These are phyloP conservation scores for Pyrenophora tritici-repentis DNA, from an alignment of 2,329 filamentous ascomycete genomes.

Conservation along the genomic window DNA sequence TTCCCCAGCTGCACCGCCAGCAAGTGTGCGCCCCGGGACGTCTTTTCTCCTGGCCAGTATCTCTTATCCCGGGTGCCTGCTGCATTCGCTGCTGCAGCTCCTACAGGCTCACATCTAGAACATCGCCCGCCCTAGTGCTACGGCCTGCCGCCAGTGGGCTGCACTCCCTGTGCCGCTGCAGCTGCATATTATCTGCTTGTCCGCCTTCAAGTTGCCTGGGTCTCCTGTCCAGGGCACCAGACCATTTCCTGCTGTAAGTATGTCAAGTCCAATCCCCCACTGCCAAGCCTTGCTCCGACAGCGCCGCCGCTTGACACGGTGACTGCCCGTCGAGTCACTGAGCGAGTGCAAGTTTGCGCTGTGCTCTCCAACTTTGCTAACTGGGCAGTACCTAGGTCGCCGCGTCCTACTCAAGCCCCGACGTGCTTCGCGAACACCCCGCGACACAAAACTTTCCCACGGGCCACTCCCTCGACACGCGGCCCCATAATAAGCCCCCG, in stretches of 20 bases:
- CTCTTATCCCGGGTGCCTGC: conserved; percentile 23
- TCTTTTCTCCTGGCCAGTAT: conserved; percentile 30
- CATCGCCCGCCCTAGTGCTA: conserved; percentile 26
- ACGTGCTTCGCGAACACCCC: conserved; percentile 25
- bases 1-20: conserved; percentile 24
- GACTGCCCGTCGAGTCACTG: conserved; percentile 10
- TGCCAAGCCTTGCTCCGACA: conserved; percentile 19
- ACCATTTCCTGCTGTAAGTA: conserved; percentile 25
- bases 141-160: conserved; percentile 33
- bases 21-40: conserved; percentile 29
- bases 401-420: conserved; percentile 22
- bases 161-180: conserved; percentile 40
- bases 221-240: conserved; percentile 37
- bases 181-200: conserved; percentile 43
- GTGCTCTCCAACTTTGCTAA: conserved; percentile 24
- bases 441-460: conserved; percentile 21
- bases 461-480: conserved; percentile 16
- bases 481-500: conserved; percentile 13
- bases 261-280: conserved; percentile 21
- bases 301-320: background rate
- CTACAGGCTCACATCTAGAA: conserved; percentile 31
- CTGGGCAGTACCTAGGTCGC: conserved; percentile 27
- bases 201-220: conserved; percentile 36
- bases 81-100: conserved; percentile 35
- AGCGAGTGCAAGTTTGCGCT: conserved; percentile 1